Percentiles rank a stretch among this genome's conserved stretches.
phyloP scores from a whole-genome alignment of 2,329 filamentous ascomycete genomes.

The Beauveria brongniartii region DNA sequence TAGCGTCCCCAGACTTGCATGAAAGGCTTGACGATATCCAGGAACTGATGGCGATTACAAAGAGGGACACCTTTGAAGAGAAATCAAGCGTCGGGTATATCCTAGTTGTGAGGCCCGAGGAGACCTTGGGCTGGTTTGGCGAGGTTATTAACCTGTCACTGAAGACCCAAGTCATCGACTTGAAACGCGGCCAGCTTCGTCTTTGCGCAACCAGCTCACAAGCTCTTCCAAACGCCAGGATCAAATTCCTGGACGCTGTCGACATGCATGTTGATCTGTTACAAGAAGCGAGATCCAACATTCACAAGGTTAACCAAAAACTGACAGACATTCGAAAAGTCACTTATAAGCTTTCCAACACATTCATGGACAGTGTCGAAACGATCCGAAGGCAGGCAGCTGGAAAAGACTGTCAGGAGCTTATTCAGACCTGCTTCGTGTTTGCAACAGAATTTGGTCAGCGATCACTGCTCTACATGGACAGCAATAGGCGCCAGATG shows the following conservation, averaged over 20 bases:
- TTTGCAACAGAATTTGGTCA: constrained; percentile 99
- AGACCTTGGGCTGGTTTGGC: constrained; percentile 72
- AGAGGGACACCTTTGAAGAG: constrained; percentile 51
- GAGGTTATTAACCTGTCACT: constrained; percentile 63
- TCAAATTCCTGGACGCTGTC: constrained; percentile 67
- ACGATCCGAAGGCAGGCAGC: constrained; percentile 76
- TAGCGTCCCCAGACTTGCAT: constrained; percentile 74
- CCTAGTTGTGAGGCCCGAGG: constrained; percentile 75
- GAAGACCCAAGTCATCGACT: constrained; percentile 70
- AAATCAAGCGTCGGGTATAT: constrained; percentile 71
- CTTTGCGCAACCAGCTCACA: constrained; percentile 85
- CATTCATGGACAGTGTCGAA: constrained; percentile 97
- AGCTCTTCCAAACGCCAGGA: constrained; percentile 68
- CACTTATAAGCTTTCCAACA: constrained; percentile 91
- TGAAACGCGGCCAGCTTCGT: constrained; percentile 79
- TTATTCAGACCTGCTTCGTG: constrained; percentile 95
- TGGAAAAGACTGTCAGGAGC: constrained; percentile 81
- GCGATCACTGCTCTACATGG: constrained; percentile 88
- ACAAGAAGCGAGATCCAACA: constrained; percentile 86
- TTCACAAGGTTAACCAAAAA: constrained; percentile 84
- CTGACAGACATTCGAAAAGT: constrained; percentile 92
- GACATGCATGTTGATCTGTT: constrained; percentile 81
- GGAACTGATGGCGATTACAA: constrained; percentile 67
- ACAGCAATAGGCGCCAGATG: constrained; percentile 90
- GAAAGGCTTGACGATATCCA: constrained; percentile 75